These are phyloP conservation scores for Aspergillus fischeri DNA, from an alignment of 2,329 filamentous ascomycete species.

Conservation along the genomic window DNA sequence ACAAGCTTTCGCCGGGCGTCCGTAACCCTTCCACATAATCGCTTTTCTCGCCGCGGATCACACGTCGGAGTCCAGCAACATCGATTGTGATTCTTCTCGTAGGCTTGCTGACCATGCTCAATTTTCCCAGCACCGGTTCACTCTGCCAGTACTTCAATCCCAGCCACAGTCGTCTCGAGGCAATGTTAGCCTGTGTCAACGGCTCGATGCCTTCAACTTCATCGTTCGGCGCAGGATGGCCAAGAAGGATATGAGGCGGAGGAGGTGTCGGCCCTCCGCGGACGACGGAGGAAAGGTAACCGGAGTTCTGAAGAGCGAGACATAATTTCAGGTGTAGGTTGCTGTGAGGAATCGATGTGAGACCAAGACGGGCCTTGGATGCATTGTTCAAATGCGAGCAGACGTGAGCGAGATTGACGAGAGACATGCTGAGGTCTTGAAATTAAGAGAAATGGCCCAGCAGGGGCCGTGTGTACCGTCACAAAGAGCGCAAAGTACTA, in stretches of 20 bases:
- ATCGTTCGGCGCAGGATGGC: constrained; percentile 42
- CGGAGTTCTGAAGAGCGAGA: constrained; percentile 74
- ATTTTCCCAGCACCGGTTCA: constrained; percentile 67
- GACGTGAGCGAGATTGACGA: constrained; percentile 71
- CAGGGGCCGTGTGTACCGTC: constrained; percentile 9
- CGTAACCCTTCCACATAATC: constrained; percentile 68
- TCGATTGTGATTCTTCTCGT: constrained; percentile 67
- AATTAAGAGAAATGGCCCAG: constrained; percentile 16
- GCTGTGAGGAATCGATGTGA: constrained; percentile 76
- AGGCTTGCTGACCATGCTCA: constrained; percentile 67
- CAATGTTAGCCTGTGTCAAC: constrained; percentile 67
- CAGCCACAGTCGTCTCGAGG: constrained; percentile 75
- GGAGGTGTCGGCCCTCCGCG: constrained; percentile 63
- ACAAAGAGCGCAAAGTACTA: neutral
- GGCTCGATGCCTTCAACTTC: constrained; percentile 41
- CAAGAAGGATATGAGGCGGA: constrained; percentile 49
- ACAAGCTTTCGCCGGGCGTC: constrained; percentile 75
- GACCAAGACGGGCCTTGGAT: constrained; percentile 72
- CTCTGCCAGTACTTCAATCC: constrained; percentile 87
- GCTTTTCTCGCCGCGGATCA: constrained; percentile 65
- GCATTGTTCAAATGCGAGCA: constrained; percentile 92
- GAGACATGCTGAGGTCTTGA: constrained; percentile 54
- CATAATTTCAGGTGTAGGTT: constrained; percentile 75
- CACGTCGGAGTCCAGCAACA: constrained; percentile 56
- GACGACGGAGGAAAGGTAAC: constrained; percentile 76